These are phyloP conservation scores for Dalbergia oliveri DNA, from an alignment of 306 rosid species.

Conservation along the genomic window DNA sequence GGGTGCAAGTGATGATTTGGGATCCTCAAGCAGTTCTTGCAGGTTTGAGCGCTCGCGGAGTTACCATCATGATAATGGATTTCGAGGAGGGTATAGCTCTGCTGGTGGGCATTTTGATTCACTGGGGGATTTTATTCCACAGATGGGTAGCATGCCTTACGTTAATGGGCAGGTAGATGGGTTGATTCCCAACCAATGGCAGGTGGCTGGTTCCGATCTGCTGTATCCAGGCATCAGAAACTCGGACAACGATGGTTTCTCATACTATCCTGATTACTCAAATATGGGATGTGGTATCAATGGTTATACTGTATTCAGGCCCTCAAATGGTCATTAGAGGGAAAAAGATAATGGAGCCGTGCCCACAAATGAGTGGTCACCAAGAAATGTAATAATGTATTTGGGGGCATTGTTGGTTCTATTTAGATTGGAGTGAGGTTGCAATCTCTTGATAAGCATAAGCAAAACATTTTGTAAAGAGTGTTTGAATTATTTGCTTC, in stretches of 20 bases:
- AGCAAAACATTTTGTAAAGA: conserved; percentile 77
- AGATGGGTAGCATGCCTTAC: conserved; percentile 57
- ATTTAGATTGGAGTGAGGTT: conserved; percentile 81
- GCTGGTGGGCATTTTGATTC: conserved; percentile 66
- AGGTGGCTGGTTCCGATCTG: conserved; percentile 63
- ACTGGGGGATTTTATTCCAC: conserved; percentile 64
- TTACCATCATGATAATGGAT: conserved; percentile 73
- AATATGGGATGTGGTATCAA: conserved; percentile 70
- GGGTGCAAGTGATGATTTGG: conserved; percentile 61
- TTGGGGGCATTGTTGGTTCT: conserved; percentile 66
- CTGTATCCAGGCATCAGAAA: conserved; percentile 69
- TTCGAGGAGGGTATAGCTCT: conserved; percentile 63
- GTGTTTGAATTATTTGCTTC: conserved; percentile 61
- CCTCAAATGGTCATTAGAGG: conserved; percentile 79
- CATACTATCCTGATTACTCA: conserved; percentile 77
- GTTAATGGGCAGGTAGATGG: conserved; percentile 85
- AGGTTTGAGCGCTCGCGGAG: conserved; percentile 88
- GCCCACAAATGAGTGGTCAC: conserved; percentile 51
- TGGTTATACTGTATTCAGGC: conserved; percentile 87
- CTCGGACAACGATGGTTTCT: conserved; percentile 62
- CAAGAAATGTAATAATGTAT: conserved; percentile 73
- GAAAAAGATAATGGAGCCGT: conserved; percentile 41
- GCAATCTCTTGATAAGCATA: conserved; percentile 69
- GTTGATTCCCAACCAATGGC: conserved; percentile 81
- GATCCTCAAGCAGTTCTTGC: conserved; percentile 79